Evolutionary conservation across 2,329 filamentous ascomycete genomes (phyloP), one percentile per base, ranked within the genome.

Genomic region (Amylocarpus encephaloides): DNA sequence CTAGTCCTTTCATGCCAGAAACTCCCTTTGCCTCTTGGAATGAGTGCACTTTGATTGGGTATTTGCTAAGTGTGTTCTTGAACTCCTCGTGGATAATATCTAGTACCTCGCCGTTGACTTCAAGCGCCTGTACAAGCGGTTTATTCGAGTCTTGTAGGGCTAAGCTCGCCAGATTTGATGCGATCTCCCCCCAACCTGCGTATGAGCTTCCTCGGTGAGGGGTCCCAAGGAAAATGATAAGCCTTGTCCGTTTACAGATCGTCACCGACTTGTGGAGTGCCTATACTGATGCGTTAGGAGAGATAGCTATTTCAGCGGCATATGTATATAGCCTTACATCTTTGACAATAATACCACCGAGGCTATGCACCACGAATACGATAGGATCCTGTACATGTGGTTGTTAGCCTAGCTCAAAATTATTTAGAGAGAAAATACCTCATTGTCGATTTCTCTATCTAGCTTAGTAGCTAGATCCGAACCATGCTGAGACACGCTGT

Each of bases 21-120:
- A 67, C 60, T 19, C 58, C 64, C 40, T 52, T 59, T 11, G 58
- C 64, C 43, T 70, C 68, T 42, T 71, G 66, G 53, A 72, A 72
- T 0, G 67, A 70, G 59, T 71, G 64, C n/a, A 72, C 60, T 42
- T 62, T 65, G 12, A 71, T 66, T 3, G 38, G 33, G 3, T 15
- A 35, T n/a, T 55, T 44, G 34, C 49, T 36, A 22, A 57, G 59
- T 16, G 67, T 63, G 5, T 43, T 53, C 38, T 60, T 59, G 46
- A 71, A 72, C 34, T 36, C 34, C 34, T 36, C 34, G 34, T 71
- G 63, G 33, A 71, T 68, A 33, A 64, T 68, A 32, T 70, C 66
- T 1, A 72, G 57, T 0, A 70, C 61, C 53, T 71, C 66, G 26
- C 56, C 64, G 35, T 69, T 64, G 1, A 66, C 62, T 50, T 67